These are phyloP conservation scores for Tuber borchii DNA, from an alignment of 495 filamentous ascomycete species.

Conservation along the genomic window DNA sequence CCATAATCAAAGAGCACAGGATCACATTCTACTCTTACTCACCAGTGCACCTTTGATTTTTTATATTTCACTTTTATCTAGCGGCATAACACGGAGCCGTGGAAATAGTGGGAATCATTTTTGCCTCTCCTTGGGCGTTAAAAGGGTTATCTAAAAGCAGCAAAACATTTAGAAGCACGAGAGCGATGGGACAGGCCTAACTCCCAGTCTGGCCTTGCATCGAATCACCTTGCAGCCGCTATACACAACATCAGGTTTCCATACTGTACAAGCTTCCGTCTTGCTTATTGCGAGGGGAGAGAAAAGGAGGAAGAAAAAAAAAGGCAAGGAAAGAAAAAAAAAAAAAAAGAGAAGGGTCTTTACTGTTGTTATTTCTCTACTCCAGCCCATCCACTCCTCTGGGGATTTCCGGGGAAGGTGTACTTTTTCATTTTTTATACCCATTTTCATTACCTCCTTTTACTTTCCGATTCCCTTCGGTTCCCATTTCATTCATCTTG, in stretches of 20 bases:
- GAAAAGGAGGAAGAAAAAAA: neutral
- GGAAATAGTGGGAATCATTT: slow-evolving; percentile 30
- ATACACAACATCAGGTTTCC: slow-evolving; percentile 1
- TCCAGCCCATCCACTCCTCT: neutral
- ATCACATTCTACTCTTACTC: neutral
- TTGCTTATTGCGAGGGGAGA: slow-evolving; percentile 16
- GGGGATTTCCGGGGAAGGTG: neutral
- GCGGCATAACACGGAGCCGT: slow-evolving; percentile 28
- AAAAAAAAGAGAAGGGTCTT: neutral
- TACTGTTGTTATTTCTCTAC: neutral
- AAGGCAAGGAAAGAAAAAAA: neutral
- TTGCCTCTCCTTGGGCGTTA: slow-evolving; percentile 11
- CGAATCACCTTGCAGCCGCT: slow-evolving; percentile 35
- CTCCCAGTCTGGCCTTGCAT: slow-evolving; percentile 28
- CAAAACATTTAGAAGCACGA: slow-evolving; percentile 19
- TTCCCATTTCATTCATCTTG: neutral
- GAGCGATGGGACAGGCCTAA: slow-evolving; percentile 18
- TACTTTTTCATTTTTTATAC: neutral
- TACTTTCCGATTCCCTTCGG: neutral
- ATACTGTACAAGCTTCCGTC: slow-evolving; percentile 24
- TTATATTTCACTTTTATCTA: slow-evolving; percentile 29
- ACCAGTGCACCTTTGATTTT: slow-evolving; percentile 8
- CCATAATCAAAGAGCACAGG: neutral
- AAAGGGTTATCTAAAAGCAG: slow-evolving; percentile 13
- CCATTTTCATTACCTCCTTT: neutral